phyloP scores from a whole-genome alignment of 768 basidiomycete species.

The Mycena vitilis region DNA sequence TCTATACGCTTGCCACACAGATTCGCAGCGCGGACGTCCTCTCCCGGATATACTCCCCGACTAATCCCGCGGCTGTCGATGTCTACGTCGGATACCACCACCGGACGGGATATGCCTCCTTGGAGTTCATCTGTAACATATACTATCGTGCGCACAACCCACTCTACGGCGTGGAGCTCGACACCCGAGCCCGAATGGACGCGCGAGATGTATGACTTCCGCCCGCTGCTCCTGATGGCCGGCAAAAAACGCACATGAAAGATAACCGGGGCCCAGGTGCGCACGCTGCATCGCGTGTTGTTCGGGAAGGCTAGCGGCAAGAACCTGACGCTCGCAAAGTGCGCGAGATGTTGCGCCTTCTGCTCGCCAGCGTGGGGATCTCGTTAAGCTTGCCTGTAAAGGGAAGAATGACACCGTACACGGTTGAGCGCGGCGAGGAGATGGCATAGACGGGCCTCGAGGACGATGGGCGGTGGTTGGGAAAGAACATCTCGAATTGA shows the following conservation, averaged over 20 bases:
- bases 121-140: background rate
- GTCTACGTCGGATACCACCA: constrained; percentile 26
- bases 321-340: background rate
- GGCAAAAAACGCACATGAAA: constrained; percentile 20
- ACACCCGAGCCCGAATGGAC: constrained; percentile 7
- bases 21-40: constrained; percentile 11
- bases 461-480: too few relatives aligned
- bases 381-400: background rate
- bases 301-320: constrained; percentile 10
- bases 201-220: constrained; percentile 23
- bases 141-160: too few relatives aligned
- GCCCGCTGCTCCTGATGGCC: constrained; percentile 22
- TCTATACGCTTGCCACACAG: too few relatives aligned
- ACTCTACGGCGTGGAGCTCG: too few relatives aligned
- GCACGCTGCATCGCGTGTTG: constrained; percentile 6
- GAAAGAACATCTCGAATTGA: too few relatives aligned
- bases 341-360: background rate
- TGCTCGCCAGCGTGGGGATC: constrained; percentile 24
- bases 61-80: constrained; percentile 24
- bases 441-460: too few relatives aligned
- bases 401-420: too few relatives aligned
- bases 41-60: constrained; percentile 25
- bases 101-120: constrained; percentile 23
- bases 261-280: background rate
- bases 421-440: too few relatives aligned